A percentile compares a stretch with the other conserved stretches of the same genome.
Evolutionary conservation across 306 rosid genomes (phyloP).

Genomic region (Vigna mungo): DNA sequence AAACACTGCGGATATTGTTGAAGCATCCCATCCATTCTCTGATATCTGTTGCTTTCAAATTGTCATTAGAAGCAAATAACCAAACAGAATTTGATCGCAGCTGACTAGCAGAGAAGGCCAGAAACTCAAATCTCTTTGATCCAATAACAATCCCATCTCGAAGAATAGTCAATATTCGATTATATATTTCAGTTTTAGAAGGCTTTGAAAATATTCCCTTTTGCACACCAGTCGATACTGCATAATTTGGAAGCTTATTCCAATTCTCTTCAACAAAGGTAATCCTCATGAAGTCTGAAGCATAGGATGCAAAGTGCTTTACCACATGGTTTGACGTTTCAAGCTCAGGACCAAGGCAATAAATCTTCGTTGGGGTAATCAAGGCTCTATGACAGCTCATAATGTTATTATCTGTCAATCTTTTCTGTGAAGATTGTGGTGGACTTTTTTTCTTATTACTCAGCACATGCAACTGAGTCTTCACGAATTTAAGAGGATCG

Average conservation of each 20-base stretch:
- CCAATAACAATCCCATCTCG: constrained; percentile 90
- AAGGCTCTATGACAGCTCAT: constrained; percentile 94
- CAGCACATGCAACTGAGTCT: constrained; percentile 58
- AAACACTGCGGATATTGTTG: constrained; percentile 76
- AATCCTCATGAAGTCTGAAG: constrained; percentile 83
- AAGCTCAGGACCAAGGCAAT: constrained; percentile 92
- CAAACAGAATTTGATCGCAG: constrained; percentile 88
- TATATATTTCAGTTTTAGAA: constrained; percentile 67
- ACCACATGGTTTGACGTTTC: constrained; percentile 93
- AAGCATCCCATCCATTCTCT: constrained; percentile 98
- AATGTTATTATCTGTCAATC: constrained; percentile 61
- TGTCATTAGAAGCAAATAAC: constrained; percentile 95
- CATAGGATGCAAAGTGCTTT: constrained; percentile 73
- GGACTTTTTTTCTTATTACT: constrained; percentile 45
- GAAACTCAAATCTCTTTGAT: constrained; percentile 77
- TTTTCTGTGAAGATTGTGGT: constrained; percentile 50
- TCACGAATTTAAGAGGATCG: constrained; percentile 64
- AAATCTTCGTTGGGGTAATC: constrained; percentile 83
- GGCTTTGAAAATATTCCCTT: constrained; percentile 69
- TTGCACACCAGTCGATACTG: constrained; percentile 65
- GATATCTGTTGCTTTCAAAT: constrained; percentile 78
- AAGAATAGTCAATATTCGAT: constrained; percentile 73
- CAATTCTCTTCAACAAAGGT: constrained; percentile 97
- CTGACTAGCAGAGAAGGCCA: constrained; percentile 98
- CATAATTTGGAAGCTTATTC: constrained; percentile 79